Evolutionary conservation across 2,329 filamentous ascomycete genomes (phyloP).

Genomic region (Sarocladiaceae sp.): DNA sequence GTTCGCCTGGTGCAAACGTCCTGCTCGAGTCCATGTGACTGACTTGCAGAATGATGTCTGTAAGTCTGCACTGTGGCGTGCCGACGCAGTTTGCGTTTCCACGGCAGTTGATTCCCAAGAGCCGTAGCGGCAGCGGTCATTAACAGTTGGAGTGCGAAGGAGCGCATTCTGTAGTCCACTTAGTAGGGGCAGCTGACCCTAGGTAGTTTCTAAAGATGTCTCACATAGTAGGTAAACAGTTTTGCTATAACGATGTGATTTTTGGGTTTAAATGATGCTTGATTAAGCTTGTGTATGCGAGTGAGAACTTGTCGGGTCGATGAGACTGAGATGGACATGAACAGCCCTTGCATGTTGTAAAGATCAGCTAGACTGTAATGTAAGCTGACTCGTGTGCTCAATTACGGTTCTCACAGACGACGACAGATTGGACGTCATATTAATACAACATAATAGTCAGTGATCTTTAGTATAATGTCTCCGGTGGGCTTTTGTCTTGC

Average conservation of each 20-base stretch:
- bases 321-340: neutral
- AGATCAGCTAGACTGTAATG: neutral
- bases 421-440: no score
- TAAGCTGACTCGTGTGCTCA: neutral
- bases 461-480: no score
- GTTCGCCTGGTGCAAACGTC: conserved; percentile 8
- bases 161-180: conserved; percentile 4
- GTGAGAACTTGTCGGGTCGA: neutral
- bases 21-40: conserved; percentile 8
- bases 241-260: neutral
- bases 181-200: neutral
- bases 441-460: no score
- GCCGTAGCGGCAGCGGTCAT: conserved; percentile 5
- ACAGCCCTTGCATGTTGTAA: neutral
- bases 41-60: conserved; percentile 12
- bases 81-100: conserved; percentile 11
- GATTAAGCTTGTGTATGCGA: neutral
- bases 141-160: conserved; percentile 6
- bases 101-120: conserved; percentile 11
- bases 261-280: neutral
- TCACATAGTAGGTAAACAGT: neutral
- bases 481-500: neutral
- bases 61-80: conserved; percentile 9
- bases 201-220: neutral
- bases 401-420: no score